Evolutionary conservation across 306 rosid genomes (phyloP).

Genomic region (Oemleria cerasiformis): DNA sequence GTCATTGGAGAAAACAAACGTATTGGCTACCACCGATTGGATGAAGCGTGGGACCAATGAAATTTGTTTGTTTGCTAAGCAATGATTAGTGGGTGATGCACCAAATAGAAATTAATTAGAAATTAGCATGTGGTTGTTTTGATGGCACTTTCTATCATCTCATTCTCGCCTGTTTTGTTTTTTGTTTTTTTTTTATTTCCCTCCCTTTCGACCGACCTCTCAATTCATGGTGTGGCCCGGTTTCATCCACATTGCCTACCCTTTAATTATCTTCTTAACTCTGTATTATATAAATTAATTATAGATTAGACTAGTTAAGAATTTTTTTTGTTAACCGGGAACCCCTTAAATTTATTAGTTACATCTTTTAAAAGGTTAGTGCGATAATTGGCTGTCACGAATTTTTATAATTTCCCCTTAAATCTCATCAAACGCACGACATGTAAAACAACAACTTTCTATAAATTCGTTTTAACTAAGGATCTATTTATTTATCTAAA

Average conservation of each 20-base stretch:
- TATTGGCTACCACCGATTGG: conserved; percentile 51
- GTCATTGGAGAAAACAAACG: conserved; percentile 29
- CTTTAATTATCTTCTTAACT: neutral
- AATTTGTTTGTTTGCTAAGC: conserved; percentile 55
- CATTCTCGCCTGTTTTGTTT: conserved; percentile 1
- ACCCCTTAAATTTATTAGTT: no score
- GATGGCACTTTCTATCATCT: conserved; percentile 48
- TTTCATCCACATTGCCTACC: conserved; percentile 53
- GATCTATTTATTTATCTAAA: no score
- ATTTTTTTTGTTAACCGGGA: no score
- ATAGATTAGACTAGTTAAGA: no score
- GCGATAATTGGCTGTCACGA: no score
- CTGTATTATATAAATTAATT: no score
- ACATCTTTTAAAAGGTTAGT: no score
- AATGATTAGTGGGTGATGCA: conserved; percentile 76
- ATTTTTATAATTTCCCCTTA: no score
- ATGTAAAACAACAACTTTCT: no score
- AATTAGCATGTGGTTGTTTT: conserved; percentile 56
- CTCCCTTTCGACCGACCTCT: conserved; percentile 28
- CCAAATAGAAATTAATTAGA: conserved; percentile 36
- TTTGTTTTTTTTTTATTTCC: conserved; percentile 22
- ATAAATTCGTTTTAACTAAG: no score
- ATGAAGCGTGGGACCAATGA: conserved; percentile 44
- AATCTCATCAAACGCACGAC: no score
- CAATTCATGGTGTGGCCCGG: conserved; percentile 45